Evolutionary conservation across 2,329 filamentous ascomycete species (phyloP).

Genomic region (Metarhizium guizhouense): DNA sequence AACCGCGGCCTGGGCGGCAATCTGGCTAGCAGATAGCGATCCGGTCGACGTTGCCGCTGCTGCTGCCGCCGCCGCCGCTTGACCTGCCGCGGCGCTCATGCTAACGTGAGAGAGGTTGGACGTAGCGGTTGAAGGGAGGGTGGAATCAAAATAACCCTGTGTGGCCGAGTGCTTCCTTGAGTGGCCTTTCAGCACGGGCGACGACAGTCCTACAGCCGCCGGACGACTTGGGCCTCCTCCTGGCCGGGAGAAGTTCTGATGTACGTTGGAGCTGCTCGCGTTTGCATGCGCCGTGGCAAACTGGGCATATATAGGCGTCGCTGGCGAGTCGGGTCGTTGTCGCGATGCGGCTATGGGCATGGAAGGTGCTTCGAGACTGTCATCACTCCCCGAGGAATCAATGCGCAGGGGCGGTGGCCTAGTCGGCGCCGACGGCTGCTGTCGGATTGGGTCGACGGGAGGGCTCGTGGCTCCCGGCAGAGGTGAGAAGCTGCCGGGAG

Average conservation of each 20-base stretch:
- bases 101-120: slow-evolving; percentile 45
- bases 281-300: slow-evolving; percentile 36
- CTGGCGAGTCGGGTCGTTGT: slow-evolving; percentile 25
- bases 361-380: slow-evolving; percentile 17
- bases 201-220: slow-evolving; percentile 18
- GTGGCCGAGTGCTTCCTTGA: slow-evolving; percentile 61
- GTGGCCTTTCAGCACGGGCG: slow-evolving; percentile 33
- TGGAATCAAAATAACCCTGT: slow-evolving; percentile 69
- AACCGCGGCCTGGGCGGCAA: slow-evolving; percentile 70
- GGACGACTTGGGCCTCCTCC: slow-evolving; percentile 22
- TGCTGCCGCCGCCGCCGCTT: slow-evolving; percentile 27
- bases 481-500: slow-evolving; percentile 49
- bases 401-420: slow-evolving; percentile 26
- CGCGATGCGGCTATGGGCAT: slow-evolving; percentile 39
- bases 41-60: slow-evolving; percentile 14
- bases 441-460: slow-evolving; percentile 18
- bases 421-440: slow-evolving; percentile 14
- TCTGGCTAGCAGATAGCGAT: slow-evolving; percentile 57
- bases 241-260: slow-evolving; percentile 52
- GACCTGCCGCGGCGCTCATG: slow-evolving; percentile 29
- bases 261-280: slow-evolving; percentile 34
- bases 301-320: slow-evolving; percentile 39
- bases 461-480: slow-evolving; percentile 28
- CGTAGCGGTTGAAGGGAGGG: slow-evolving; percentile 52
- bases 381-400: slow-evolving; percentile 21